Conservation (phyloP, 192 early-diverging fungal genomes). For the Oehlia diaphana region DNA sequence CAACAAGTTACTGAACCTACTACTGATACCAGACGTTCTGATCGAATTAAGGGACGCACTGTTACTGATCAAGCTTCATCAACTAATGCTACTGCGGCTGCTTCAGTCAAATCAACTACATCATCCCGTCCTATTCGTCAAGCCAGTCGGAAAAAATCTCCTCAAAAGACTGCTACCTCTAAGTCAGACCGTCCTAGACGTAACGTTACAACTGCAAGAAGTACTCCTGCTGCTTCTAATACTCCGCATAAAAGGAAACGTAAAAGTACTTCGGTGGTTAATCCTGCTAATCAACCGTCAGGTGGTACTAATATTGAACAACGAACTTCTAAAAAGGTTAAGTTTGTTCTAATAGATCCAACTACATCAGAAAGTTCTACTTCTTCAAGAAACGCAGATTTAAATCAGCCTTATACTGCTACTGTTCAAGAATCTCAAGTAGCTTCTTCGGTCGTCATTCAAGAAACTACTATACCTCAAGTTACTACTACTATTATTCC, state of each 20-base stretch:
- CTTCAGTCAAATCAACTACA: background rate
- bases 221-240: background rate
- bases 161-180: background rate
- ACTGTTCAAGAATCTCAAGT: background rate
- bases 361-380: background rate
- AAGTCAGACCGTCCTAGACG: background rate
- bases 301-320: background rate
- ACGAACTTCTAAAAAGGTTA: background rate
- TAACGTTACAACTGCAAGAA: background rate
- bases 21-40: too few relatives aligned
- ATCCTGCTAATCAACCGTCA: background rate
- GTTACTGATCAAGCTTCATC: too few relatives aligned
- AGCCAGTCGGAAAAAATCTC: too few relatives aligned
- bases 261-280: background rate
- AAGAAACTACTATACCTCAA: background rate
- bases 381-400: background rate
- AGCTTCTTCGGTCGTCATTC: background rate
- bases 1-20: too few relatives aligned
- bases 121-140: too few relatives aligned
- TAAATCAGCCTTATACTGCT: background rate
- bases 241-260: background rate
- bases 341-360: background rate
- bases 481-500: background rate
- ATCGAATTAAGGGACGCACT: too few relatives aligned
- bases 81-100: background rate